Percentiles rank a stretch among this genome's conserved stretches.
These are phyloP conservation scores for Carnegiea gigantea DNA, from an alignment of 179 eudicot genomes.

Conservation along the genomic window DNA sequence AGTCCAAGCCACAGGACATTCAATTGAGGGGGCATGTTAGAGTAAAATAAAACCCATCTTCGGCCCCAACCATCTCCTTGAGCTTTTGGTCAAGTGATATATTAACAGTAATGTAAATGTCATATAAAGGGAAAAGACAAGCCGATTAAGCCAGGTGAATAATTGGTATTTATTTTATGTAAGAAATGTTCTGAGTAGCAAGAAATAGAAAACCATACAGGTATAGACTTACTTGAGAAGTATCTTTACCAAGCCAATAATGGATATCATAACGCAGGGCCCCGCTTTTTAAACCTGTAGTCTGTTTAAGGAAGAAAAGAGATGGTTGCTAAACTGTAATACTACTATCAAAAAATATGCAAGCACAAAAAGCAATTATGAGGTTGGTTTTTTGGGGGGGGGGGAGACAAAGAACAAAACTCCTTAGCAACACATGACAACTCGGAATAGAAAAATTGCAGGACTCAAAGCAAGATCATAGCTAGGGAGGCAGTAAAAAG, in stretches of 20 bases:
- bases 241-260: conserved; percentile 97
- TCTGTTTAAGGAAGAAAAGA: conserved; percentile 44
- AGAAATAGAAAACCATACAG: not conserved
- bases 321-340: not conserved
- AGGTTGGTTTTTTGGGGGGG: too few species aligned
- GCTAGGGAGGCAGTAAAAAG: not conserved
- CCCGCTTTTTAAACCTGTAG: conserved; percentile 76
- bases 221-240: conserved; percentile 68
- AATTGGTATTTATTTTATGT: not conserved
- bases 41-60: not conserved
- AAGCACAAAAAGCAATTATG: conserved; percentile 5
- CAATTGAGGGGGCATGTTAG: not conserved
- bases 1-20: not conserved
- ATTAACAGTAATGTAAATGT: not conserved
- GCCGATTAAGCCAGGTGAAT: too few species aligned
- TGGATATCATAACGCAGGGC: conserved; percentile 84
- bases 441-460: not conserved
- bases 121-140: too few species aligned
- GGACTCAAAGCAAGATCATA: not conserved
- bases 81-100: not conserved
- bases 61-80: not conserved
- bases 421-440: conserved; percentile 5
- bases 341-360: not conserved
- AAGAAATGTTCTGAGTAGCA: not conserved
- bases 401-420: not conserved